phyloP scores from a whole-genome alignment of 768 basidiomycete species.

The Hygrophoropsis aurantiaca region DNA sequence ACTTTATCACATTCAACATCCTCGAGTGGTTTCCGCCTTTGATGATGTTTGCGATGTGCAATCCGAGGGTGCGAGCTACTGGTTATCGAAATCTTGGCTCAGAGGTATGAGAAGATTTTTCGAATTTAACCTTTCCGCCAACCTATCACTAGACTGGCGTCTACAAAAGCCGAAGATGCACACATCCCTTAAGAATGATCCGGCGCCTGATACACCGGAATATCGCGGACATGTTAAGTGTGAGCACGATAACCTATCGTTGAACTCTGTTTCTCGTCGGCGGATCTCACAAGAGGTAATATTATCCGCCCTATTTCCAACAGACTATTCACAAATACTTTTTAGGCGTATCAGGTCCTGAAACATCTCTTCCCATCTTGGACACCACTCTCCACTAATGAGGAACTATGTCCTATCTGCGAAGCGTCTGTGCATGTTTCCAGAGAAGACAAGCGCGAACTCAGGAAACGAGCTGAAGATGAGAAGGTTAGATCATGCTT shows the following conservation, averaged over 20 bases:
- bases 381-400: slow-evolving; percentile 50
- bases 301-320: slow-evolving; percentile 5
- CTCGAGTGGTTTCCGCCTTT: slow-evolving; percentile 56
- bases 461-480: slow-evolving; percentile 68
- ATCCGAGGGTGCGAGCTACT: slow-evolving; percentile 49
- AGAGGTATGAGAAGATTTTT: slow-evolving; percentile 48
- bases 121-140: slow-evolving; percentile 3
- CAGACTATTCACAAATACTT: slow-evolving; percentile 7
- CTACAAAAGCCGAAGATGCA: slow-evolving; percentile 78
- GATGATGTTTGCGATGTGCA: slow-evolving; percentile 49
- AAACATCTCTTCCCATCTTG: slow-evolving; percentile 62
- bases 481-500: slow-evolving; percentile 60
- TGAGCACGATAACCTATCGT: slow-evolving; percentile 64
- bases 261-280: slow-evolving; percentile 54
- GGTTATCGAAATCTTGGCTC: slow-evolving; percentile 80
- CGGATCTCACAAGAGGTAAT: slow-evolving; percentile 64
- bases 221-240: slow-evolving; percentile 65
- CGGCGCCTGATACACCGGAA: slow-evolving; percentile 59
- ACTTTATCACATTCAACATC: slow-evolving; percentile 69
- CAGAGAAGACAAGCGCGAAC: slow-evolving; percentile 60
- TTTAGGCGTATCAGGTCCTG: slow-evolving; percentile 58
- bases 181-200: slow-evolving; percentile 52
- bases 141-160: slow-evolving; percentile 62
- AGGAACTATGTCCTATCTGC: slow-evolving; percentile 64
- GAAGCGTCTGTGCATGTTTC: slow-evolving; percentile 52